These are phyloP conservation scores for Silene uniflora DNA, from an alignment of 148 eudicot genomes.

Conservation along the genomic window DNA sequence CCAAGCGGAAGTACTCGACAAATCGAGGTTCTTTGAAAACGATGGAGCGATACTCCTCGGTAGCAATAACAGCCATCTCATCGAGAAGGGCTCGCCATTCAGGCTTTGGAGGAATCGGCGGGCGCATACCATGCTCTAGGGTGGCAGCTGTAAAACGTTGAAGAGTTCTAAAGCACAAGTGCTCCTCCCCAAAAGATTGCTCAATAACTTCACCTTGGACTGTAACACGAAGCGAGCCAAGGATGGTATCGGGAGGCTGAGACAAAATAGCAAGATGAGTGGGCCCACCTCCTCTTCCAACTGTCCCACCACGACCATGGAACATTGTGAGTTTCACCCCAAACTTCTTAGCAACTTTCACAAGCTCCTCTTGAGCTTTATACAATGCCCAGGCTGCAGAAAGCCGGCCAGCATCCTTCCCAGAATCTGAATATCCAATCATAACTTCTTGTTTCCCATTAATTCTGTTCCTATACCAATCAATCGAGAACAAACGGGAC, in stretches of 20 bases:
- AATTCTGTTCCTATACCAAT: slow-evolving; percentile 78
- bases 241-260: slow-evolving; percentile 90
- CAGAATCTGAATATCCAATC: slow-evolving; percentile 97
- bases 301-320: slow-evolving; percentile 98
- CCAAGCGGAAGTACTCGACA: slow-evolving; percentile 94
- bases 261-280: slow-evolving; percentile 97
- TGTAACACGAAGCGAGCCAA: slow-evolving; percentile 90
- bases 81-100: slow-evolving; percentile 95
- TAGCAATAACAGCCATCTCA: slow-evolving; percentile 75
- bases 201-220: slow-evolving; percentile 99
- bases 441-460: slow-evolving; percentile 95
- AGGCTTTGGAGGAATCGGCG: slow-evolving; percentile 83
- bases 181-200: slow-evolving; percentile 95
- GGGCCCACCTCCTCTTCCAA: slow-evolving; percentile 98
- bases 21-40: slow-evolving; percentile 92
- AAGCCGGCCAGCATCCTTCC: slow-evolving; percentile 94
- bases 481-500: slow-evolving; percentile 80
- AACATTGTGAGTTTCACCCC: slow-evolving; percentile 96
- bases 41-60: slow-evolving; percentile 78
- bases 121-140: slow-evolving; percentile 98
- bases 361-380: slow-evolving; percentile 96
- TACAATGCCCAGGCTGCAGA: slow-evolving; percentile 97
- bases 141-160: slow-evolving; percentile 97
- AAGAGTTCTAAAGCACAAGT: slow-evolving; percentile 92
- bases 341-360: slow-evolving; percentile 72